Conservation (phyloP, 371 early-diverging fungal species). For the Rhizopus sp. region DNA sequence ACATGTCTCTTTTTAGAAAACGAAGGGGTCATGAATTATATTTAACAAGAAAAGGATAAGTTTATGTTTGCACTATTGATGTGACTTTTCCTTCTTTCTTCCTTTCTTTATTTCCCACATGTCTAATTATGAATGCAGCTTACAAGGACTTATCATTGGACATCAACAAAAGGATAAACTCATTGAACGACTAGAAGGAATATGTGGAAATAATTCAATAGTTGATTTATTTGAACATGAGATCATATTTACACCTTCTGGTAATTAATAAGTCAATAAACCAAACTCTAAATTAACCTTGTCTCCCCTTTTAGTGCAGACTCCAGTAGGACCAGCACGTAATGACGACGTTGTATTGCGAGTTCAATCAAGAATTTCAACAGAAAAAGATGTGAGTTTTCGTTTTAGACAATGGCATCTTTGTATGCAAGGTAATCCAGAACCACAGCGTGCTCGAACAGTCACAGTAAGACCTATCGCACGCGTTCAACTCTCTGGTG, state of each 20-base stretch:
- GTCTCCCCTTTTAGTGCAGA: conserved; percentile 36
- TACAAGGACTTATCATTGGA: conserved; percentile 44
- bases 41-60: background rate
- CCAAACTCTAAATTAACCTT: background rate
- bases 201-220: conserved; percentile 47
- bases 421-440: conserved; percentile 53
- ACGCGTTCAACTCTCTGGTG: conserved; percentile 47
- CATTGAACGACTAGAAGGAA: conserved; percentile 40
- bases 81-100: background rate
- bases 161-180: conserved; percentile 40
- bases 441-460: conserved; percentile 47
- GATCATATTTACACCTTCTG: conserved; percentile 48
- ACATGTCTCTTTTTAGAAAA: too few species aligned
- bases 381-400: conserved; percentile 43
- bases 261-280: conserved; percentile 16
- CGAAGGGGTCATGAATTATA: too few species aligned
- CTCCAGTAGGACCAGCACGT: conserved; percentile 50
- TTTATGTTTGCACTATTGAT: background rate
- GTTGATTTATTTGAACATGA: conserved; percentile 51
- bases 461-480: conserved; percentile 51
- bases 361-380: conserved; percentile 41
- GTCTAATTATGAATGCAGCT: conserved; percentile 50
- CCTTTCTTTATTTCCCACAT: conserved; percentile 14
- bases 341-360: conserved; percentile 54
- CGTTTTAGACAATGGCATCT: conserved; percentile 50